A percentile compares a stretch with the other conserved stretches of the same genome.
These are phyloP conservation scores for Magnaporthiopsis incrustans DNA, from an alignment of 2,329 filamentous ascomycete species.

Conservation along the genomic window DNA sequence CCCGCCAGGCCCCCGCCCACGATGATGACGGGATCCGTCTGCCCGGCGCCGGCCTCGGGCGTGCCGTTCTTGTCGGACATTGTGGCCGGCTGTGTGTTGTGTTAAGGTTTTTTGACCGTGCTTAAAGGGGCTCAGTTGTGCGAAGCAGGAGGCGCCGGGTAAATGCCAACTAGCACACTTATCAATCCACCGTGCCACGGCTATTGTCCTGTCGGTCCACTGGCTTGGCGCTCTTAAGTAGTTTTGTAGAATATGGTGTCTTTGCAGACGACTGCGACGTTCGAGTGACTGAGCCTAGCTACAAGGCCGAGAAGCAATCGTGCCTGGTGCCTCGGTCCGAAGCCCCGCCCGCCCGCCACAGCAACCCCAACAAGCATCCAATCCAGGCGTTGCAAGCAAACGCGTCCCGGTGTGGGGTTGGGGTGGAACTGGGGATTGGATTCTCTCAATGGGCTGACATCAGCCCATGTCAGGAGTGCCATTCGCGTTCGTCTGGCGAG, in stretches of 20 bases:
- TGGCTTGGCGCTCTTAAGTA: neutral
- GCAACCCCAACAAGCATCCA: neutral
- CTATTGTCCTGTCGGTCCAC: no score
- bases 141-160: neutral
- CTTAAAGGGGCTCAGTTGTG: neutral
- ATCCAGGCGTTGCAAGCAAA: neutral
- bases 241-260: neutral
- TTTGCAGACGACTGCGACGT: neutral
- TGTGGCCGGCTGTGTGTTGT: neutral
- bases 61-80: neutral
- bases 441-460: neutral
- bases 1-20: slow-evolving; percentile 50
- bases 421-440: neutral
- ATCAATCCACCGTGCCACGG: neutral
- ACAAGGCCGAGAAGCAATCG: neutral
- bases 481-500: neutral
- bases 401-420: neutral
- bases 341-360: neutral
- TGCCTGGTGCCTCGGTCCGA: neutral
- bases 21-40: slow-evolving; percentile 38
- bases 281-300: no score
- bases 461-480: neutral
- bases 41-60: no score
- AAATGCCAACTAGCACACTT: neutral
- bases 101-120: neutral